phyloP scores from a whole-genome alignment of 2,329 filamentous ascomycete genomes.

The Pseudogymnoascus sp. region DNA sequence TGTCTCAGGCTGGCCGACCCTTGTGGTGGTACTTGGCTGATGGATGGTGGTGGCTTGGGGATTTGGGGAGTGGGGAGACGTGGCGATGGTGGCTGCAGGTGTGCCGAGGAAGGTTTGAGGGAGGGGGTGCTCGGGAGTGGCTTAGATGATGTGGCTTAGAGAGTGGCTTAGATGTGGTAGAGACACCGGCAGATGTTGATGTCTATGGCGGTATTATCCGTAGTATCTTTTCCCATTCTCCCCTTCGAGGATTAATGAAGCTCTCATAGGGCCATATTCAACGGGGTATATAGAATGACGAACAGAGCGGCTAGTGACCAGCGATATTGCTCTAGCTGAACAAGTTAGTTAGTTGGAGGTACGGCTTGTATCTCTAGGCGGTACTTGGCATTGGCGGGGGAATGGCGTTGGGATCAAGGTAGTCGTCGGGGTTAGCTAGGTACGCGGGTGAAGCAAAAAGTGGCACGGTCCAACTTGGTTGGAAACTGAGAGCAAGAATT shows the following conservation, averaged over 20 bases:
- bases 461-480: no score
- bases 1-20: not conserved
- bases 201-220: not conserved
- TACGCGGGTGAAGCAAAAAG: no score
- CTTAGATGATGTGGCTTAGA: not conserved
- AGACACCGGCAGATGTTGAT: not conserved
- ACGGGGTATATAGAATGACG: not conserved
- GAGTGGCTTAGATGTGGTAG: not conserved
- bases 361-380: not conserved
- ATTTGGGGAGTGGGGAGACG: not conserved
- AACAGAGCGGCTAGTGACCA: not conserved
- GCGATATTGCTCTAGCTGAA: not conserved
- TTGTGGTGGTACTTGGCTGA: not conserved
- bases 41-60: not conserved
- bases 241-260: not conserved
- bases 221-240: not conserved
- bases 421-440: not conserved
- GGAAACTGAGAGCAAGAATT: no score
- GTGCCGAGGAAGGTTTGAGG: not conserved
- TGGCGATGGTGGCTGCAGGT: not conserved
- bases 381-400: slow-evolving; percentile 4
- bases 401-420: not conserved
- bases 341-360: not conserved
- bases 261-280: not conserved
- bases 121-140: not conserved